Evolutionary conservation across 2,329 filamentous ascomycete genomes (phyloP).

Genomic region (Coleophoma cylindrospora): DNA sequence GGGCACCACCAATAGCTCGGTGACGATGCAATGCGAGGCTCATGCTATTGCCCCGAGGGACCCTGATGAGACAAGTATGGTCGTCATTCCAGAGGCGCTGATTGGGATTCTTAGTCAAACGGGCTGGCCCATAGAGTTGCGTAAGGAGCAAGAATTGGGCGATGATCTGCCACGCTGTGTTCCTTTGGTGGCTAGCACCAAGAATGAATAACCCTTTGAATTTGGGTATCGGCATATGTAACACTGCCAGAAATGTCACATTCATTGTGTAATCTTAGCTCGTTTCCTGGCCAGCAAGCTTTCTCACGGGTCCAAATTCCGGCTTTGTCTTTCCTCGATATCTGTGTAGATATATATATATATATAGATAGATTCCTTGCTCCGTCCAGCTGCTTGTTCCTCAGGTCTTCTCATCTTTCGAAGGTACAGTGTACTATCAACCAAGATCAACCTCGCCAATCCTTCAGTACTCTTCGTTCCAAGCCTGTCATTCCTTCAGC

Average conservation of each 20-base stretch:
- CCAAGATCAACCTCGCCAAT: too few relatives aligned
- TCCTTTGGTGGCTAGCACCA: constrained; percentile 14
- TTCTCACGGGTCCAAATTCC: not conserved
- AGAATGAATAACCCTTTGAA: constrained; percentile 14
- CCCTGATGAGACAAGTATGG: too few relatives aligned
- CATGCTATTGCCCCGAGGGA: too few relatives aligned
- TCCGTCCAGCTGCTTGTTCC: too few relatives aligned
- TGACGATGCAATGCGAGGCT: too few relatives aligned
- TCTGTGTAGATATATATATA: too few relatives aligned
- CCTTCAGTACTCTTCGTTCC: too few relatives aligned
- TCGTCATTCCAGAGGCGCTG: constrained; percentile 13
- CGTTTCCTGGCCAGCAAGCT: not conserved
- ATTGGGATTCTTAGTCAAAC: not conserved
- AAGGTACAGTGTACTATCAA: too few relatives aligned
- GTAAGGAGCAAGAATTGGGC: constrained; percentile 12
- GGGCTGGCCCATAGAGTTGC: not conserved
- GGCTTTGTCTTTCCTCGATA: not conserved
- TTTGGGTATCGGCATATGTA: too few relatives aligned
- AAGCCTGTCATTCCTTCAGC: too few relatives aligned
- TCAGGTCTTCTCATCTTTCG: too few relatives aligned
- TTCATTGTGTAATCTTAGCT: constrained; percentile 16
- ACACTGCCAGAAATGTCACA: constrained; percentile 8
- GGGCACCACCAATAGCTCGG: too few relatives aligned
- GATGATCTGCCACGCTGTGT: constrained; percentile 12
- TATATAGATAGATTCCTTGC: not conserved